phyloP scores from a whole-genome alignment of 2,329 filamentous ascomycete genomes.

The Zymoseptoria pseudotritici region DNA sequence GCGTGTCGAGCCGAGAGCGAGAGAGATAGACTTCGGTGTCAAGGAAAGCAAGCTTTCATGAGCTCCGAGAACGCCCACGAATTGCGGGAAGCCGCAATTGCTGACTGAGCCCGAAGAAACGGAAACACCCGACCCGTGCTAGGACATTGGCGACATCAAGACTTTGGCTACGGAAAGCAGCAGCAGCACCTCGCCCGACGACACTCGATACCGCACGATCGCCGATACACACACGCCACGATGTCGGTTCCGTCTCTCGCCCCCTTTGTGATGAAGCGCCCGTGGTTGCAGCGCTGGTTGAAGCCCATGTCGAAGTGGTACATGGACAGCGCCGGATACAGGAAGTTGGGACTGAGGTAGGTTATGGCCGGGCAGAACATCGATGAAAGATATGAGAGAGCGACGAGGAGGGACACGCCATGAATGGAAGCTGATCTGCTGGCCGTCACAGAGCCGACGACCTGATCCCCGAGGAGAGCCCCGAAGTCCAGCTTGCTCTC shows the following conservation, averaged over 20 bases:
- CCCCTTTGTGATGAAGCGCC: constrained; percentile 71
- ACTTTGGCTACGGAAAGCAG: not conserved
- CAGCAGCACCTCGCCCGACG: constrained; percentile 16
- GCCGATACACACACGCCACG: constrained; percentile 26
- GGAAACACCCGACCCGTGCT: too few relatives aligned
- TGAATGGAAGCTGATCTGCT: constrained; percentile 10
- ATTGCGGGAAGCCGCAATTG: not conserved
- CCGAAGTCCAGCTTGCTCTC: constrained; percentile 76
- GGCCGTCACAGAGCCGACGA: constrained; percentile 69
- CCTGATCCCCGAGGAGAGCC: constrained; percentile 86
- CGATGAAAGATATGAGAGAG: not conserved
- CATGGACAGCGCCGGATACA: constrained; percentile 80
- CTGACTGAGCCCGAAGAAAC: not conserved
- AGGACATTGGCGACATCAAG: not conserved
- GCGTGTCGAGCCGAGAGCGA: not conserved
- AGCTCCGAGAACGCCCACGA: not conserved
- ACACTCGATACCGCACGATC: constrained; percentile 2
- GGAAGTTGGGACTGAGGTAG: constrained; percentile 85
- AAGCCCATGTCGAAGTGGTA: constrained; percentile 85
- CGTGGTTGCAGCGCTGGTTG: constrained; percentile 75
- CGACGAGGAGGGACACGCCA: not conserved
- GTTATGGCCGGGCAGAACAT: constrained; percentile 12
- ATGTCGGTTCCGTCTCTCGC: constrained; percentile 69
- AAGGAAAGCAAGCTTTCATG: not conserved
- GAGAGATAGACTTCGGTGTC: not conserved